These are phyloP conservation scores for Ogataea trehaloabstinens DNA, from an alignment of 805 yeast species.

Conservation along the genomic window DNA sequence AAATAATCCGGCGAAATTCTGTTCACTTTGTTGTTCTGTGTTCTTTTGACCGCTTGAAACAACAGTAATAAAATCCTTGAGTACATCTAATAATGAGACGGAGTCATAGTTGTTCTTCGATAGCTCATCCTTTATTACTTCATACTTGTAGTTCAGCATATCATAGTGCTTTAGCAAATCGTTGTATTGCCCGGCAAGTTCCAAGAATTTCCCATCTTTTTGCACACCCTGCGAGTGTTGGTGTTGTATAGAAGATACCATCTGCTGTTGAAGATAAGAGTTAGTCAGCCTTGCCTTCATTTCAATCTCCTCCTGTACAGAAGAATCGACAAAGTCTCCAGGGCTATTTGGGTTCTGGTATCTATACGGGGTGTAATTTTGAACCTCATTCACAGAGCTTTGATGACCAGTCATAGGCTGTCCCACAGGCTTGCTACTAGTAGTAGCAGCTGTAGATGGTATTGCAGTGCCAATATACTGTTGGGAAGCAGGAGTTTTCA, in stretches of 20 bases:
- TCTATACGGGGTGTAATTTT: conserved; percentile 26
- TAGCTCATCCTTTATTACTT: conserved; percentile 45
- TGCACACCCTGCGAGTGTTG: conserved; percentile 1
- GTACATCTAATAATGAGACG: conserved; percentile 46
- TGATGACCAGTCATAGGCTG: background rate
- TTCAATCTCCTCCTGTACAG: conserved; percentile 22
- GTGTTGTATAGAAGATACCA: conserved; percentile 16
- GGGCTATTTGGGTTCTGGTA: conserved; percentile 22
- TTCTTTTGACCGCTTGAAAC: conserved; percentile 10
- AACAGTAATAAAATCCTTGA: conserved; percentile 23
- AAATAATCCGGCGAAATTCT: conserved; percentile 7
- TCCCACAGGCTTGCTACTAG: conserved; percentile 1
- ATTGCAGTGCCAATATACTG: background rate
- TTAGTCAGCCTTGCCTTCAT: conserved; percentile 23
- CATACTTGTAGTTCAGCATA: conserved; percentile 44
- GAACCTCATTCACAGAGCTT: conserved; percentile 15
- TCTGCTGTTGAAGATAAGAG: conserved; percentile 23
- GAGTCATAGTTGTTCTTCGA: conserved; percentile 51
- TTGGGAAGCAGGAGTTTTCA: conserved; percentile 18
- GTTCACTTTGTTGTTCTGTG: conserved; percentile 11
- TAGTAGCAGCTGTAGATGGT: conserved; percentile 1
- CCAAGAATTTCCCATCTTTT: conserved; percentile 13
- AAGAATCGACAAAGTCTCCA: conserved; percentile 17
- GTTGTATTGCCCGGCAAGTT: conserved; percentile 19
- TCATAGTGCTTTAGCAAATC: conserved; percentile 46